Evolutionary conservation across 225 moss, liverwort and hornwort species (phyloP), one percentile per base, ranked within the genome.

Genomic region (Bryum argenteum): DNA sequence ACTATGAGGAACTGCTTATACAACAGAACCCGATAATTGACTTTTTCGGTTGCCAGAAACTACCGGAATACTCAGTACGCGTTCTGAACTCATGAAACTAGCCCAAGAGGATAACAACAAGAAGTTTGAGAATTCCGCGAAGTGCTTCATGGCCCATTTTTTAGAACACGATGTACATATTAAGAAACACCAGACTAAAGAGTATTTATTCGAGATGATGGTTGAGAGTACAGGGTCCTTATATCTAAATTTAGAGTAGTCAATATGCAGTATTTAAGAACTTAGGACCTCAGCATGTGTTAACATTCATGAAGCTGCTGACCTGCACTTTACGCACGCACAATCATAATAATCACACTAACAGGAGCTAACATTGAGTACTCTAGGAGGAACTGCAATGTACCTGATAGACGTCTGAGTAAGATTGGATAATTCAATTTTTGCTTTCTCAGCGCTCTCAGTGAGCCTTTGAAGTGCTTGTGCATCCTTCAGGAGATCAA

Each of bases 401-500:
- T 72, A 96, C 96, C 93, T 97, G 79, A 93, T 89, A 55, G 78
- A 84, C 17, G 93, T 90, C 61, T 97, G 93, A 24, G 91, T 83
- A 43, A 92, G 74, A 16, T 77, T 86, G 47, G 96, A 97, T 71
- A 97, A 54, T 52, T 93, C 93, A 83, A 93, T 90, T 75, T 97
- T 97, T 8, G 96, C 93, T 71, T 90, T 93, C 77, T 97, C 93
- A 28, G 91, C 93, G 43, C 89, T 81, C 71, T 93, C 93, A 17
- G 91, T 93, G 58, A 97, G 78, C 74, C 96, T 83, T 65, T 93
- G 93, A 58, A 97, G 84, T 43, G 96, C 93, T 76, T 91, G 93
- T 62, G 87, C 80, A 50, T 97, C 93, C 67, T 86, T 93, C 14
- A 90, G 54, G 54, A 97, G 86, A 78, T 97, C 96, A 22, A 93